A percentile compares a stretch with the other conserved stretches of the same genome.
phyloP scores from a whole-genome alignment of 441 rosid species.

The Metrosideros polymorpha region DNA sequence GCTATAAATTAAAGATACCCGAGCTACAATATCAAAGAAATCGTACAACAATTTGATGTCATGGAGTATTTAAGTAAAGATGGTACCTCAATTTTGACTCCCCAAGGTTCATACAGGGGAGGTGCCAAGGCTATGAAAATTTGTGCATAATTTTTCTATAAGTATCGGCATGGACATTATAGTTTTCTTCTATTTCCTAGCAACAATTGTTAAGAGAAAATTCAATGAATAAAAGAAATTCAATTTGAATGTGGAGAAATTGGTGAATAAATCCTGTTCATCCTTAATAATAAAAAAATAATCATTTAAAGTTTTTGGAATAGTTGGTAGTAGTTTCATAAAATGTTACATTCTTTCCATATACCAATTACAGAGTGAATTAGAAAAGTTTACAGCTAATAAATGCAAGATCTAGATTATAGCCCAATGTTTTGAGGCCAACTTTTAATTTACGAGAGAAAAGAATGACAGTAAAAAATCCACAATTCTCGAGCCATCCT shows the following conservation, averaged over 20 bases:
- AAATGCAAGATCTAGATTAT: background rate
- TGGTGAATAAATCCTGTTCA: background rate
- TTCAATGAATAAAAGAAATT: background rate
- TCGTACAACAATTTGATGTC: background rate
- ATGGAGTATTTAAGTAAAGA: background rate
- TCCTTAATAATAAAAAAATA: background rate
- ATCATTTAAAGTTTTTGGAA: background rate
- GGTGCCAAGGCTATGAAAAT: background rate
- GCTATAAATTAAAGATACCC: background rate
- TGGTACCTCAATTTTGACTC: background rate
- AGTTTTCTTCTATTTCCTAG: background rate
- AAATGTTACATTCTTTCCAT: background rate
- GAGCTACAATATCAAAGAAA: background rate
- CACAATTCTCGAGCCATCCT: background rate
- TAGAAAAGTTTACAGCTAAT: background rate
- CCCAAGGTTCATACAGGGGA: background rate
- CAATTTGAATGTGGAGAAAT: background rate
- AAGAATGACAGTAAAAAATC: background rate
- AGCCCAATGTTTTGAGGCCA: background rate
- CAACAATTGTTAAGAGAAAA: background rate
- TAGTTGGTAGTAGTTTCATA: accelerated
- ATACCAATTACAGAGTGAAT: background rate
- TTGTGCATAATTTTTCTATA: background rate
- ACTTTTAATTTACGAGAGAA: background rate
- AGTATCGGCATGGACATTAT: background rate